phyloP scores from a whole-genome alignment of 2,329 filamentous ascomycete genomes.

The Neobulgaria alba region DNA sequence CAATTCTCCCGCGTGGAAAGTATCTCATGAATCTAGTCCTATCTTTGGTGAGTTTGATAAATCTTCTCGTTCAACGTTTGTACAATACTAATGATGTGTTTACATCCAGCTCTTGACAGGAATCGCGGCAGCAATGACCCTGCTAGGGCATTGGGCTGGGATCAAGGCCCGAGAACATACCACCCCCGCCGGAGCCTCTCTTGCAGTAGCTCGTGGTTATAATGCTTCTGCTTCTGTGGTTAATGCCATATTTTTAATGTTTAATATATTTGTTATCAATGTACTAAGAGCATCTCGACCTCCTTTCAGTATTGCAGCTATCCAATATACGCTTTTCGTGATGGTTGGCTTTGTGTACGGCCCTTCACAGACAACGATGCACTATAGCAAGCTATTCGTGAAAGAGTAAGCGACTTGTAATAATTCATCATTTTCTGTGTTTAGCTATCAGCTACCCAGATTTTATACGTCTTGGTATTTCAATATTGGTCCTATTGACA shows the following conservation, averaged over 20 bases:
- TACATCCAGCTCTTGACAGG: constrained; percentile 30
- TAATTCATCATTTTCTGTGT: background rate
- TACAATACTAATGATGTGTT: background rate
- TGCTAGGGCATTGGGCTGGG: constrained; percentile 55
- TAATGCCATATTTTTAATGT: constrained; percentile 59
- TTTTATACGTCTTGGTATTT: background rate
- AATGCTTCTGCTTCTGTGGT: constrained; percentile 64
- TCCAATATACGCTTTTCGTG: constrained; percentile 59
- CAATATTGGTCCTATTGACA: no score
- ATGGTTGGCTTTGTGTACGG: constrained; percentile 54
- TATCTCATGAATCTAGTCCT: constrained; percentile 50
- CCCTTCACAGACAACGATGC: constrained; percentile 46
- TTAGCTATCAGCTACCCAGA: background rate
- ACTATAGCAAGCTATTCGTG: constrained; percentile 43
- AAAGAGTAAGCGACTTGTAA: constrained; percentile 25
- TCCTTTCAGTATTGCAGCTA: constrained; percentile 57
- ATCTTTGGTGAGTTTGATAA: constrained; percentile 9
- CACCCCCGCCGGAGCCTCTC: constrained; percentile 24
- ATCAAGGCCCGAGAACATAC: constrained; percentile 56
- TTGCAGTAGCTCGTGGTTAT: constrained; percentile 37
- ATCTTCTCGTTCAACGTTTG: background rate
- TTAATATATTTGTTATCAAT: constrained; percentile 58
- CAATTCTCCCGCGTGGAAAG: constrained; percentile 61
- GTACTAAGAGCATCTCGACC: constrained; percentile 54
- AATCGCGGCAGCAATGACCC: constrained; percentile 46